These are phyloP conservation scores for Macrolepiota fuliginosa DNA, from an alignment of 768 basidiomycete species.

Conservation along the genomic window DNA sequence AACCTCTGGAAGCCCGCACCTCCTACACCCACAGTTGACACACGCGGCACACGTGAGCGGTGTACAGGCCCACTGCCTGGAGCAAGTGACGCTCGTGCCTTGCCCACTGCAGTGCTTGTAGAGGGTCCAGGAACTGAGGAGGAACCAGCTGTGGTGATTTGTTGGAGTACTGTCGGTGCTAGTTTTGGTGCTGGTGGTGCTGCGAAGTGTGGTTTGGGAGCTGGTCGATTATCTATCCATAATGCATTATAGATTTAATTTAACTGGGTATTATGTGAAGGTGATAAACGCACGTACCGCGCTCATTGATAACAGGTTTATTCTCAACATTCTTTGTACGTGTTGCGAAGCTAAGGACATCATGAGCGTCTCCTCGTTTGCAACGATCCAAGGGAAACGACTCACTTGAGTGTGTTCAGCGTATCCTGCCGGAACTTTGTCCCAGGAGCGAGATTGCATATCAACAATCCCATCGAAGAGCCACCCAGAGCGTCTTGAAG, in stretches of 20 bases:
- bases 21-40: conserved; percentile 29
- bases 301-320: conserved; percentile 74
- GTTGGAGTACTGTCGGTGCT: conserved; percentile 44
- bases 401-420: conserved; percentile 86
- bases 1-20: conserved; percentile 36
- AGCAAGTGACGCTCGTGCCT: conserved; percentile 33
- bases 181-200: conserved; percentile 47
- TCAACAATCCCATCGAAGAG: conserved; percentile 71
- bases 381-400: conserved; percentile 9
- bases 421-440: conserved; percentile 83
- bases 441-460: conserved; percentile 87
- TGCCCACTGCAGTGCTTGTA: conserved; percentile 14
- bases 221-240: conserved; percentile 52
- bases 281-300: conserved; percentile 41
- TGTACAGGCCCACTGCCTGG: conserved; percentile 22
- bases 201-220: conserved; percentile 63
- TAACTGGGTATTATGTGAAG: neutral
- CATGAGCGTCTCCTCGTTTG: neutral
- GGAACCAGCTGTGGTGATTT: conserved; percentile 31
- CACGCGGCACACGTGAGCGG: conserved; percentile 32
- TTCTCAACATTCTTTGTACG: conserved; percentile 88
- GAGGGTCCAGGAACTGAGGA: conserved; percentile 19
- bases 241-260: neutral
- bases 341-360: conserved; percentile 59
- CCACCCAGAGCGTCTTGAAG: conserved; percentile 91